A percentile compares a stretch with the other conserved stretches of the same genome.
phyloP scores from a whole-genome alignment of 2,329 filamentous ascomycete species.

The Xenoacremonium recifei region DNA sequence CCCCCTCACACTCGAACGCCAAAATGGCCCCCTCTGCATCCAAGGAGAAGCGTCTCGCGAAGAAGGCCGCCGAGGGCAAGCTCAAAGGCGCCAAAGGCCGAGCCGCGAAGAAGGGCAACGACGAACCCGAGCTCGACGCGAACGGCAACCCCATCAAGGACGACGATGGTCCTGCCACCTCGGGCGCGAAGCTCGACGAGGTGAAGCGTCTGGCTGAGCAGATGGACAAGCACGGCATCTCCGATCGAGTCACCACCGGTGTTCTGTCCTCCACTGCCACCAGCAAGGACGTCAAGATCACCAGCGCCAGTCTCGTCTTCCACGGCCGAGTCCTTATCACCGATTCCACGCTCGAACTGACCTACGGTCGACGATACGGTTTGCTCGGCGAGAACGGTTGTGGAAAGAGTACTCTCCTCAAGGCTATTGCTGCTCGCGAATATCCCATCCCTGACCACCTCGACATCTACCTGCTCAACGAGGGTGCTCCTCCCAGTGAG shows the following conservation, averaged over 20 bases:
- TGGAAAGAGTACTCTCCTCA: slow-evolving; percentile 96
- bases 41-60: slow-evolving; percentile 70
- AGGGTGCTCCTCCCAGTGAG: slow-evolving; percentile 87
- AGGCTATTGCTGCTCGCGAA: slow-evolving; percentile 90
- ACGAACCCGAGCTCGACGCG: slow-evolving; percentile 65
- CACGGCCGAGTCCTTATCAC: slow-evolving; percentile 95
- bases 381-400: slow-evolving; percentile 98
- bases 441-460: slow-evolving; percentile 94
- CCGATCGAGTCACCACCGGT: slow-evolving; percentile 96
- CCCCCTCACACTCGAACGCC: slow-evolving; percentile 26
- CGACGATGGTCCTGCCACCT: slow-evolving; percentile 65
- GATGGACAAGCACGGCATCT: slow-evolving; percentile 94
- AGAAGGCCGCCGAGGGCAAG: slow-evolving; percentile 71
- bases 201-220: slow-evolving; percentile 87
- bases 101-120: slow-evolving; percentile 65
- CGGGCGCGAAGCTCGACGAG: slow-evolving; percentile 71
- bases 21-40: slow-evolving; percentile 64
- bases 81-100: slow-evolving; percentile 61
- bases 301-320: slow-evolving; percentile 89
- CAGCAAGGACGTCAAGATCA: slow-evolving; percentile 97
- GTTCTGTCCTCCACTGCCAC: slow-evolving; percentile 81
- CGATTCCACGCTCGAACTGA: slow-evolving; percentile 90
- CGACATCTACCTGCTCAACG: slow-evolving; percentile 97
- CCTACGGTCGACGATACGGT: slow-evolving; percentile 89
- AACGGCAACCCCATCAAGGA: slow-evolving; percentile 55